Evolutionary conservation across 129 eudicot genomes (phyloP).

Genomic region (Mikania micrantha): DNA sequence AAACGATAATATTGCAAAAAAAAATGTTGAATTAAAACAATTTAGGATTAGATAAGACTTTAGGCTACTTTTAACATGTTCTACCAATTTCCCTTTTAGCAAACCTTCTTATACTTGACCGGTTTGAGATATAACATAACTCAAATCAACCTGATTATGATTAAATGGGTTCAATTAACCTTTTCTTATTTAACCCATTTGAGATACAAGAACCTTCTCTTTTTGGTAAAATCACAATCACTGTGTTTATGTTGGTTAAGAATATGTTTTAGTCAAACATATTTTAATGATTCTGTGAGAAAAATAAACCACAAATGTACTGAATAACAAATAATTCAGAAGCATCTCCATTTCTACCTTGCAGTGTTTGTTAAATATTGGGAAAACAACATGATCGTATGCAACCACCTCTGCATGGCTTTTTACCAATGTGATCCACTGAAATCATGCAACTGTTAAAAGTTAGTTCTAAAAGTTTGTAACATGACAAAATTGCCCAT

Average conservation of each 20-base stretch:
- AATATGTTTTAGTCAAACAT: neutral
- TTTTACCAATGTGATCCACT: slow-evolving; percentile 54
- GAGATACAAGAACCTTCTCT: neutral
- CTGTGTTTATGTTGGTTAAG: slow-evolving; percentile 2
- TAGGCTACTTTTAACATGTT: neutral
- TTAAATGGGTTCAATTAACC: neutral
- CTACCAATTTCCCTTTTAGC: neutral
- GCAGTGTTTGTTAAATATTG: slow-evolving; percentile 45
- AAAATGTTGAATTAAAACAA: neutral
- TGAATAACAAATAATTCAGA: neutral
- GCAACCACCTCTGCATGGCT: slow-evolving; percentile 52
- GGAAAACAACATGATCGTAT: slow-evolving; percentile 36
- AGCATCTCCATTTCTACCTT: slow-evolving; percentile 24
- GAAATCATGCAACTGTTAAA: slow-evolving; percentile 20
- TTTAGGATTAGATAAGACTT: neutral
- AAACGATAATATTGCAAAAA: neutral
- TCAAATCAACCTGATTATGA: neutral
- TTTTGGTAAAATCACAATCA: neutral
- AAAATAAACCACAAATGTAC: slow-evolving; percentile 4
- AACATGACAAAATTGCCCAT: neutral
- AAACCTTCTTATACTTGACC: neutral
- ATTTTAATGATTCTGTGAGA: neutral
- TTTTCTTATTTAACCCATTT: neutral
- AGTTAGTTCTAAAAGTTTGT: neutral
- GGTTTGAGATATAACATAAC: neutral